Evolutionary conservation across 306 rosid species (phyloP), one percentile per base, ranked within the genome.

Genomic region (Lathyrus sativus): DNA sequence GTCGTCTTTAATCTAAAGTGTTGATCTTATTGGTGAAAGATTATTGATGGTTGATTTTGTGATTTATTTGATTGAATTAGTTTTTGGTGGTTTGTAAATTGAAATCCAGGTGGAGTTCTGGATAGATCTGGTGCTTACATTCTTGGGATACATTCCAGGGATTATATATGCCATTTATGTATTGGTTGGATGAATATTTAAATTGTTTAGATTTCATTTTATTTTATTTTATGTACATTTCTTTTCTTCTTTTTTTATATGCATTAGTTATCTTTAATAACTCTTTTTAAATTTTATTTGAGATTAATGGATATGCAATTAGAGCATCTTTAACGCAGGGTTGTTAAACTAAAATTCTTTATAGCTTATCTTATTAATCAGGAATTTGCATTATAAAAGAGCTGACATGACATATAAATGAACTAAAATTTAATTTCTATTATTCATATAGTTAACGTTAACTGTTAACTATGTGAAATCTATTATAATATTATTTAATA

Each of bases 141-240:
- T 88, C 3, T 11, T 88, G 68, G 95, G 91, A 37, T 88, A 86
- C 71, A 39, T 88, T 65, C 95, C 95, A 0, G 95, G 95, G 62
- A 88, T 88, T 35, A 74, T 88, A 71, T 88, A 84, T 67, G 89
- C 95, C 17, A 63, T 88, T 66, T 88, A 69, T 70, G 86, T 86
- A 42, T 71, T 88, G 24, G 91, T 88, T 42, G 82, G 67, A 73
- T 88, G 69, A 72, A 72, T 73, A 31, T 11, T 48, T 22, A 2
- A 0, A 13, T 17, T 15, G 7, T 4, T 19, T 14, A 12, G 29
- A 50, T 53, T 53, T 53, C 22, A 11, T 22, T 53, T 4, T 4
- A 11, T 53, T 53, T 53, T 53, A 11, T 22, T 53, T 4, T 4
- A 11, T 53, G 15, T 11, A 41, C 7, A 26, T 37, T 22, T 77